phyloP scores from a whole-genome alignment of 441 rosid species.

The Populus trichocarpa region DNA sequence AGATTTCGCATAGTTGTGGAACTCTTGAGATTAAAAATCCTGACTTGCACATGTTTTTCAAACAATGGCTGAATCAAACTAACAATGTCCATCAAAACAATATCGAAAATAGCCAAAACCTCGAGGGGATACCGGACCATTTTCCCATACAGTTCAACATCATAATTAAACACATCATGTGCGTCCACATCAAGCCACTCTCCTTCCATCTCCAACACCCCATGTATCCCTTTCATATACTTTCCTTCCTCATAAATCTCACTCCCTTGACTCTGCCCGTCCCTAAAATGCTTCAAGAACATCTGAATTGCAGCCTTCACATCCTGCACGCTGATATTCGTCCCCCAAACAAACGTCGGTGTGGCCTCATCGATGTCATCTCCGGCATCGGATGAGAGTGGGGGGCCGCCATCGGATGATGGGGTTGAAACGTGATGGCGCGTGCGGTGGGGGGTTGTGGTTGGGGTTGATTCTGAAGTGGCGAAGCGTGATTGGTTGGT shows the following conservation, averaged over 20 bases:
- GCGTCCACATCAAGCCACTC: conserved; percentile 95
- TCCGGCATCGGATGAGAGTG: conserved; percentile 65
- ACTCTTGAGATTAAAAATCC: conserved; percentile 68
- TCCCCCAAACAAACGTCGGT: conserved; percentile 94
- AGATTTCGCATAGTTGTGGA: conserved; percentile 88
- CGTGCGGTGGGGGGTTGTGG: conserved; percentile 26
- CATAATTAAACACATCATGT: conserved; percentile 72
- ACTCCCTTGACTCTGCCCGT: conserved; percentile 24
- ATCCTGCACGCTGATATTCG: conserved; percentile 89
- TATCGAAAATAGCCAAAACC: conserved; percentile 89
- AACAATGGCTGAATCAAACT: conserved; percentile 66
- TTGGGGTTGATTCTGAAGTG: conserved; percentile 27
- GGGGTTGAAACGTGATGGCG: conserved; percentile 40
- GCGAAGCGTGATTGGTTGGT: conserved; percentile 50
- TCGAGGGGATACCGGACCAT: conserved; percentile 93
- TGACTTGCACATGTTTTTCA: conserved; percentile 87
- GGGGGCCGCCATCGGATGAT: conserved; percentile 20
- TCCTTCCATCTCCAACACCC: conserved; percentile 79
- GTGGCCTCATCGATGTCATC: conserved; percentile 59
- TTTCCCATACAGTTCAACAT: conserved; percentile 75
- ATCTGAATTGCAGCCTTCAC: conserved; percentile 81
- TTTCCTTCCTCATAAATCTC: conserved; percentile 75
- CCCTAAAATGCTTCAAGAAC: conserved; percentile 84
- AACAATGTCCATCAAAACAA: conserved; percentile 90
- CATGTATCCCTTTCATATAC: conserved; percentile 67